Conservation (phyloP, 2,329 filamentous ascomycete genomes). For the Scytalidium lignicola region DNA sequence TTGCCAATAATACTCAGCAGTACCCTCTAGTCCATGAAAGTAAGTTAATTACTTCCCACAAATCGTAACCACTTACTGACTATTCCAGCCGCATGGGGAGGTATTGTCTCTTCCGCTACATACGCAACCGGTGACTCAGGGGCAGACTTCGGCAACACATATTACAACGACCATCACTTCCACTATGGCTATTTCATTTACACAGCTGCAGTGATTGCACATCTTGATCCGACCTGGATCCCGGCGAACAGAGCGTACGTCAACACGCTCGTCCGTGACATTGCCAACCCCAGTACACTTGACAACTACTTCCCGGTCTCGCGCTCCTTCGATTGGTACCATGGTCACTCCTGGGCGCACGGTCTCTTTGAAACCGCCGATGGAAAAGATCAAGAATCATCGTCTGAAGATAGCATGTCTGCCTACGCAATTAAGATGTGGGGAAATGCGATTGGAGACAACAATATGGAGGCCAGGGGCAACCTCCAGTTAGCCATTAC, state of each 20-base stretch:
- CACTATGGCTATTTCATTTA: slow-evolving; percentile 90
- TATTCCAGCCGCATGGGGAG: slow-evolving; percentile 62
- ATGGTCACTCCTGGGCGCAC: slow-evolving; percentile 92
- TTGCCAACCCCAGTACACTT: slow-evolving; percentile 65
- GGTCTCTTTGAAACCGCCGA: slow-evolving; percentile 66
- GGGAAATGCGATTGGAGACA: slow-evolving; percentile 73
- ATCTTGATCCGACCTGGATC: slow-evolving; percentile 73
- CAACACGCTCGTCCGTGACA: slow-evolving; percentile 77
- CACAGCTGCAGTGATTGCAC: slow-evolving; percentile 74
- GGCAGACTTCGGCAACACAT: slow-evolving; percentile 84
- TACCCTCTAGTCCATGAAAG: slow-evolving; percentile 61
- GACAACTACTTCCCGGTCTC: slow-evolving; percentile 78
- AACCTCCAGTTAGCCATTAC: slow-evolving; percentile 82
- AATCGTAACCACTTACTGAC: slow-evolving; percentile 10
- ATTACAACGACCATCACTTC: slow-evolving; percentile 73
- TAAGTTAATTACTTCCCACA: slow-evolving; percentile 28
- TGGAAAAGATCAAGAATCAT: slow-evolving; percentile 82
- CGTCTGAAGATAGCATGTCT: slow-evolving; percentile 84
- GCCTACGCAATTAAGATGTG: slow-evolving; percentile 91
- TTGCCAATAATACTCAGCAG: slow-evolving; percentile 62
- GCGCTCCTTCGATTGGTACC: slow-evolving; percentile 86
- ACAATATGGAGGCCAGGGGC: slow-evolving; percentile 67
- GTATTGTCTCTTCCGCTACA: slow-evolving; percentile 70
- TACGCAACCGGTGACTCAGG: slow-evolving; percentile 65
- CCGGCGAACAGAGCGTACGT: slow-evolving; percentile 70